Conservation (phyloP, 2,329 filamentous ascomycete genomes). For the Cordyceps farinosa region DNA sequence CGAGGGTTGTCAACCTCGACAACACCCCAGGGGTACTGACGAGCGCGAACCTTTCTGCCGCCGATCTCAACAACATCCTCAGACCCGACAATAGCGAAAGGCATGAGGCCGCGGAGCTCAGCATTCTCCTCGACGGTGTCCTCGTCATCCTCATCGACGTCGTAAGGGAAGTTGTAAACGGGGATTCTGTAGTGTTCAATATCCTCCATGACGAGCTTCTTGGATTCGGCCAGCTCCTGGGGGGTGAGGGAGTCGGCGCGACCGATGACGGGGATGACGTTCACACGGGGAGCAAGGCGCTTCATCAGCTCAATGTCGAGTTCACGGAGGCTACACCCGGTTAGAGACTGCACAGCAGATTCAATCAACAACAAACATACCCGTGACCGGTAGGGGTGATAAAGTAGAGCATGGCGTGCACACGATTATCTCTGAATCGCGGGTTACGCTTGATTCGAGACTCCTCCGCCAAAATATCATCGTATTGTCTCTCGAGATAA, state of each 20-base stretch:
- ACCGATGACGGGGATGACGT: slow-evolving; percentile 98
- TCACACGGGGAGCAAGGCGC: slow-evolving; percentile 94
- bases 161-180: slow-evolving; percentile 99
- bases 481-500: slow-evolving; percentile 98
- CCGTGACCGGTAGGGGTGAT: slow-evolving; percentile 97
- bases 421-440: slow-evolving; percentile 97
- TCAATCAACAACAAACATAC: slow-evolving; percentile 45
- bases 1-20: slow-evolving; percentile 99
- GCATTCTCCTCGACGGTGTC: slow-evolving; percentile 99
- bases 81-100: slow-evolving; percentile 96
- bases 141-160: slow-evolving; percentile 98
- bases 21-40: slow-evolving; percentile 98
- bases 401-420: slow-evolving; percentile 97
- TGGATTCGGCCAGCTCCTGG: slow-evolving; percentile 93
- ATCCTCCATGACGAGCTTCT: slow-evolving; percentile 99
- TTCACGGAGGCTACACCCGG: slow-evolving; percentile 73
- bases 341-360: neutral
- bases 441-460: slow-evolving; percentile 99
- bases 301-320: slow-evolving; percentile 99
- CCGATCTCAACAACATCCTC: slow-evolving; percentile 94
- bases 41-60: slow-evolving; percentile 84
- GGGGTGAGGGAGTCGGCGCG: slow-evolving; percentile 97
- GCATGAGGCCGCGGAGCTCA: slow-evolving; percentile 95
- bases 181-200: slow-evolving; percentile 99
- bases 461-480: slow-evolving; percentile 98